Evolutionary conservation across 441 rosid genomes (phyloP), one percentile per base, ranked within the genome.

Genomic region (Francoa sonchifolia): DNA sequence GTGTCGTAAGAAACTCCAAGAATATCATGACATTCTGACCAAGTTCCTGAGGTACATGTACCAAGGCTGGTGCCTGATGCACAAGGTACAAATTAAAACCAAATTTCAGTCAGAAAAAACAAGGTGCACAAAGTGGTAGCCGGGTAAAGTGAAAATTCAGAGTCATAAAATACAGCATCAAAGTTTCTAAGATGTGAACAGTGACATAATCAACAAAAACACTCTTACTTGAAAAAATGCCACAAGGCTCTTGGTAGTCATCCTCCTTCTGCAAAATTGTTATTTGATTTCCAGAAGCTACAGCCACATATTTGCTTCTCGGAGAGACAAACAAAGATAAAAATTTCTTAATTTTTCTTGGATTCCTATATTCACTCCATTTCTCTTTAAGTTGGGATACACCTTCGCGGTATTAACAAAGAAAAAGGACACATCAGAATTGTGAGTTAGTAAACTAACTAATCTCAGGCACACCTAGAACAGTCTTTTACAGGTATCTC

Each of bases 11-110:
- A 54, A 36, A 86, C 63, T 68, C 93, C 95, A 55, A 90, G 89
- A 57, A 86, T 60, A 66, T 80, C 79, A 54, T 77, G 89, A 50
- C 68, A 54, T 65, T 76, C 99, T 7, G 89, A 86, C 96, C 99
- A 90, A 42, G 69, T 73, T 60, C 96, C 95, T 57, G 58, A 68
- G 39, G 64, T 63, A 68, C 72, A 86, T 29, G 74, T 59, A 59
- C 69, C 55, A 41, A 47, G 57, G 47, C 62, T 51, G 48, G 62
- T 42, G 50, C 79, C 98, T 90, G 69, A 47, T 39, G 51, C 27
- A 63, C 42, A 46, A 40, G 60, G 58, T 48, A 66, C 14, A 66
- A 52, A 35, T 61, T 39, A 52, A 29, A 63, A 52, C n/a, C n/a
- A n/a, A 30, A 40, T 42, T 38, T 53, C 42, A 50, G 22, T 34